Percentiles rank a stretch among this genome's conserved stretches.
Evolutionary conservation across 352 stramenopile species (phyloP).

Genomic region (Phytophthora pseudosyringae): DNA sequence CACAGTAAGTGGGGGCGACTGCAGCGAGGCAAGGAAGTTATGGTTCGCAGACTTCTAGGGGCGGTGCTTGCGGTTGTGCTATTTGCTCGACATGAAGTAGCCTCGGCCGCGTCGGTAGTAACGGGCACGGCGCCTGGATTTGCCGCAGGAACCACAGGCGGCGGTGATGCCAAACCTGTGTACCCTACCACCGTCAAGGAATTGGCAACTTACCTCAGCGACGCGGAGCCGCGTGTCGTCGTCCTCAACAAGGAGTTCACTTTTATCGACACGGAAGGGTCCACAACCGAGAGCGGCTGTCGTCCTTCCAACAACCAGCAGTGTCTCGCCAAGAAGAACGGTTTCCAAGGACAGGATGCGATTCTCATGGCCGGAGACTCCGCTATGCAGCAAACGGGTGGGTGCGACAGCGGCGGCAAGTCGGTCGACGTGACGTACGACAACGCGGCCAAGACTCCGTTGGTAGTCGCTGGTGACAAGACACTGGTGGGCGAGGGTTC

Average conservation of each 20-base stretch:
- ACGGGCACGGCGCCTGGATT: constrained; percentile 27
- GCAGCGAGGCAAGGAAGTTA: not conserved
- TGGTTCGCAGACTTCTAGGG: constrained; percentile 3
- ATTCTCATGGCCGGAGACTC: constrained; percentile 34
- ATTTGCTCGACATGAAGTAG: not conserved
- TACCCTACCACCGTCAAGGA: constrained; percentile 31
- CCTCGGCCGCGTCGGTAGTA: constrained; percentile 3
- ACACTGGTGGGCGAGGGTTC: constrained; percentile 33
- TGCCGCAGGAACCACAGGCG: constrained; percentile 35
- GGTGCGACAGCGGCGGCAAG: constrained; percentile 22
- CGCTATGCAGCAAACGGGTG: constrained; percentile 32
- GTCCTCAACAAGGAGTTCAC: constrained; percentile 35
- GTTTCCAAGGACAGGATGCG: constrained; percentile 43
- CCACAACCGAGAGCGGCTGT: constrained; percentile 30
- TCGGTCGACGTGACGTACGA: constrained; percentile 34
- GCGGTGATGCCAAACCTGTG: constrained; percentile 22
- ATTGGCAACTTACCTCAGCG: constrained; percentile 25
- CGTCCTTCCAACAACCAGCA: constrained; percentile 26
- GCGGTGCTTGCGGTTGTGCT: constrained; percentile 6
- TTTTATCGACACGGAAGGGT: constrained; percentile 32
- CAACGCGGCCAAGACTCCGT: constrained; percentile 15
- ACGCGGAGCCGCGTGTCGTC: constrained; percentile 31
- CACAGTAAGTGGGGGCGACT: too few species aligned
- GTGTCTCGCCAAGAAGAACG: constrained; percentile 47
- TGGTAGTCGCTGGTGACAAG: constrained; percentile 31